A percentile compares a stretch with the other conserved stretches of the same genome.
Evolutionary conservation across 2,329 filamentous ascomycete genomes (phyloP).

Genomic region (Chaetomium globosum): DNA sequence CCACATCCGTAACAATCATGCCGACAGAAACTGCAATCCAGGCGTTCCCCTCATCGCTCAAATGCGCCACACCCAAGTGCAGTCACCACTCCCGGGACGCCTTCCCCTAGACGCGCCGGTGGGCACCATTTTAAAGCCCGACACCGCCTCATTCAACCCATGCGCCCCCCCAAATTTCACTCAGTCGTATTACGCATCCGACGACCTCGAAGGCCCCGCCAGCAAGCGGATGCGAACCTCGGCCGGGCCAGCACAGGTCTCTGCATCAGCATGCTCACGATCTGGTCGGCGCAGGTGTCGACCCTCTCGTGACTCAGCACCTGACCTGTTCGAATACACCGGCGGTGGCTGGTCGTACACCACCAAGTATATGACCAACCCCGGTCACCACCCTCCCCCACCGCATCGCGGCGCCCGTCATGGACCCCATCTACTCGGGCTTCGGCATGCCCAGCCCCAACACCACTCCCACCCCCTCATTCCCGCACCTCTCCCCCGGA

Average conservation of each 20-base stretch:
- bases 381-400: conserved; percentile 20
- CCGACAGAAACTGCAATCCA: conserved; percentile 38
- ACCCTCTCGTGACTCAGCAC: conserved; percentile 10
- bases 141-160: neutral
- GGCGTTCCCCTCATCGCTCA: conserved; percentile 55
- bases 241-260: conserved; percentile 29
- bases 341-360: conserved; percentile 22
- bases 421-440: neutral
- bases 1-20: conserved; percentile 32
- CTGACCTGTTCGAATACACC: conserved; percentile 22
- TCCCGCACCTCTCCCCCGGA: neutral
- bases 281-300: neutral
- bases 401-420: conserved; percentile 1
- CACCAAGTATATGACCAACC: conserved; percentile 15
- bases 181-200: neutral
- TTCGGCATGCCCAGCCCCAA: conserved; percentile 8
- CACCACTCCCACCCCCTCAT: neutral
- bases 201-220: conserved; percentile 26
- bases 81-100: conserved; percentile 50
- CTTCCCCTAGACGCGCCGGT: conserved; percentile 46
- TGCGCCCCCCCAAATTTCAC: neutral
- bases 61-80: conserved; percentile 46
- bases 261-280: neutral
- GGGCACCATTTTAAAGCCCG: conserved; percentile 29
- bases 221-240: conserved; percentile 44